Percentiles rank a stretch among this genome's conserved stretches.
These are phyloP conservation scores for Aureobasidium subglaciale DNA, from an alignment of 2,329 filamentous ascomycete species.

Conservation along the genomic window DNA sequence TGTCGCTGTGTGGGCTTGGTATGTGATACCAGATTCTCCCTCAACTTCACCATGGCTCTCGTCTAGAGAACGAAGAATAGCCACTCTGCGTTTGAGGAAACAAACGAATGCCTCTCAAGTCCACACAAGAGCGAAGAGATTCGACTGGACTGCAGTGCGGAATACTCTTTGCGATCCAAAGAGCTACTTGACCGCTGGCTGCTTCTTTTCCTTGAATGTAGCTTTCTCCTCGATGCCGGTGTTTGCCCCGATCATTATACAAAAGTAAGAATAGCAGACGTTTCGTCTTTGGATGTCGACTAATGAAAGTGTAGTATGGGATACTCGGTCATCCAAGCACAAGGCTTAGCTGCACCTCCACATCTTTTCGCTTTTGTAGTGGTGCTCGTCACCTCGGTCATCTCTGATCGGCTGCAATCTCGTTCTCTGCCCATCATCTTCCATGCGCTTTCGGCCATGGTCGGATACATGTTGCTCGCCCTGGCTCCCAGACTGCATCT, in stretches of 20 bases:
- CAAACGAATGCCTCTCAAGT: constrained; percentile 32
- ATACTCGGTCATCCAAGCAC: constrained; percentile 58
- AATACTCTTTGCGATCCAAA: constrained; percentile 58
- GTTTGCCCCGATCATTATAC: constrained; percentile 56
- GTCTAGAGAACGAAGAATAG: constrained; percentile 52
- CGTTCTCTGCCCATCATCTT: constrained; percentile 61
- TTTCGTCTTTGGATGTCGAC: background rate
- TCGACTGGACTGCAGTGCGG: constrained; percentile 52
- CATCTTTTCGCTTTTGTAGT: constrained; percentile 68
- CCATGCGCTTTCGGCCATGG: constrained; percentile 60
- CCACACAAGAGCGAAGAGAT: constrained; percentile 22
- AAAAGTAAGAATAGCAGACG: constrained; percentile 37
- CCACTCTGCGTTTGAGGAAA: constrained; percentile 57
- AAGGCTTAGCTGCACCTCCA: constrained; percentile 74
- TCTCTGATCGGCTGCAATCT: constrained; percentile 59
- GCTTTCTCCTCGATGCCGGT: constrained; percentile 83
- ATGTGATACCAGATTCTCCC: constrained; percentile 64
- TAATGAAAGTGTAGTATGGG: constrained; percentile 51
- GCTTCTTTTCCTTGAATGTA: constrained; percentile 85
- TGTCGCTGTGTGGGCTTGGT: constrained; percentile 65
- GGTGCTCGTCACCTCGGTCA: constrained; percentile 64
- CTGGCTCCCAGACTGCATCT: constrained; percentile 33
- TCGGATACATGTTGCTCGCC: constrained; percentile 41
- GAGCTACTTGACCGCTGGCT: constrained; percentile 66
- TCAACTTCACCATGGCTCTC: constrained; percentile 37